Conservation (phyloP, 352 stramenopile species). For the Phytophthora aleatoria region DNA sequence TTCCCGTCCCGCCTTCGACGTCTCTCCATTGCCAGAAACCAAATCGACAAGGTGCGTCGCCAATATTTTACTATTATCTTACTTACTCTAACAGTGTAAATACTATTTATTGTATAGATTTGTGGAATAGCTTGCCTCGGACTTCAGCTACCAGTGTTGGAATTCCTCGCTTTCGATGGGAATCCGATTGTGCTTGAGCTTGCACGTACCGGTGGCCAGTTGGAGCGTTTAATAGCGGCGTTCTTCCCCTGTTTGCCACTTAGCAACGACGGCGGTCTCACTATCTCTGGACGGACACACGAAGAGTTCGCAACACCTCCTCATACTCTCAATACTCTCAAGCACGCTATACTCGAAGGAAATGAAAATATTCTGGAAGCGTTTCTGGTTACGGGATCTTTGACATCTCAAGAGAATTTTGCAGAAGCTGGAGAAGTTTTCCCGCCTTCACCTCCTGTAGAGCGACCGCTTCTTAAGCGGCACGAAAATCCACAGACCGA, state of each 20-base stretch:
- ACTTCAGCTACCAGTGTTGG: constrained; percentile 39
- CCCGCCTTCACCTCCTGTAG: constrained; percentile 1
- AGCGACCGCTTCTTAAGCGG: constrained; percentile 2
- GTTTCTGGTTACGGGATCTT: constrained; percentile 22
- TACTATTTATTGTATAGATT: constrained; percentile 32
- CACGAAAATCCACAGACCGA: neutral
- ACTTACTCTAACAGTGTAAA: neutral
- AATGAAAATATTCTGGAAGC: constrained; percentile 20
- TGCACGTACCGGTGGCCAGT: constrained; percentile 35
- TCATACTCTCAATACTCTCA: constrained; percentile 14
- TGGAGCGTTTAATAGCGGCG: constrained; percentile 49
- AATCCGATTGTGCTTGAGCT: constrained; percentile 48
- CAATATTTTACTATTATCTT: neutral
- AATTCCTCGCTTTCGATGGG: constrained; percentile 53
- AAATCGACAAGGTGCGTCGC: constrained; percentile 57
- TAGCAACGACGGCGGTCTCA: constrained; percentile 29
- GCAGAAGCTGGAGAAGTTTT: neutral
- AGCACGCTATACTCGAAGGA: constrained; percentile 27
- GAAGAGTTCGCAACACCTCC: constrained; percentile 8
- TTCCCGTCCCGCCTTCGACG: constrained; percentile 51
- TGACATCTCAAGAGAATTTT: neutral
- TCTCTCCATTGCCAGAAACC: constrained; percentile 61
- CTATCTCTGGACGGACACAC: constrained; percentile 17
- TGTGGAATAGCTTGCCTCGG: constrained; percentile 54
- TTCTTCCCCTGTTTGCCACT: constrained; percentile 42